Evolutionary conservation across 1,139 yeast species (phyloP).

Genomic region (Hansenula sp.): DNA sequence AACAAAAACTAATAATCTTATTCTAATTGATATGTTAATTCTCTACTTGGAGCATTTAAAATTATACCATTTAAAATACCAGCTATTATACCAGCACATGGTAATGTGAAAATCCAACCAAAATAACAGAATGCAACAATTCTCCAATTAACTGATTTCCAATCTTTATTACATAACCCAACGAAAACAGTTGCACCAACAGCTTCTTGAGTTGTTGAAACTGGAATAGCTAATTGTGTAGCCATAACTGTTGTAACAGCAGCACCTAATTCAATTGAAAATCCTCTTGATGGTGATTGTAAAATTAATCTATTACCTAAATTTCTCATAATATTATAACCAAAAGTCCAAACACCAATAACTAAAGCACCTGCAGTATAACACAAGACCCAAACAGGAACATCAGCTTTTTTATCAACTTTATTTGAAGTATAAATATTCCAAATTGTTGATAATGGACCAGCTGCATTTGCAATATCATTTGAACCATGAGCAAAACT

Average conservation of each 20-base stretch:
- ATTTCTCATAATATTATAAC: conserved; percentile 66
- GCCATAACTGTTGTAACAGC: conserved; percentile 76
- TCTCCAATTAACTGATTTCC: conserved; percentile 71
- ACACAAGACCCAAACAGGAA: conserved; percentile 69
- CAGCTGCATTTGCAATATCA: conserved; percentile 77
- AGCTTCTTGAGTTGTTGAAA: conserved; percentile 78
- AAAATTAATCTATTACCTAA: conserved; percentile 73
- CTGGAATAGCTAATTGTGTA: conserved; percentile 65
- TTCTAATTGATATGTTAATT: conserved; percentile 7
- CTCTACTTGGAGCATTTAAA: conserved; percentile 54
- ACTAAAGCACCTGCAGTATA: conserved; percentile 66
- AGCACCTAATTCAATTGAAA: conserved; percentile 73
- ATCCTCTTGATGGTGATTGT: conserved; percentile 82
- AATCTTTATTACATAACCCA: conserved; percentile 66
- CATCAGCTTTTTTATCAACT: conserved; percentile 45
- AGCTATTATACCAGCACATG: conserved; percentile 69
- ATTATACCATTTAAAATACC: conserved; percentile 65
- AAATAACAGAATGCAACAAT: conserved; percentile 67
- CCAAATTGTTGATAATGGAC: conserved; percentile 68
- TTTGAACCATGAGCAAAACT: conserved; percentile 83
- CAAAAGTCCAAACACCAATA: conserved; percentile 69
- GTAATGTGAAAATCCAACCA: conserved; percentile 74
- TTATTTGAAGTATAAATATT: conserved; percentile 54
- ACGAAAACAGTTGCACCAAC: conserved; percentile 77
- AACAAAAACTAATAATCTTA: background rate